Base-by-base conservation (phyloP, 2,329 filamentous ascomycete species). In the Neonectria sp. region DNA sequence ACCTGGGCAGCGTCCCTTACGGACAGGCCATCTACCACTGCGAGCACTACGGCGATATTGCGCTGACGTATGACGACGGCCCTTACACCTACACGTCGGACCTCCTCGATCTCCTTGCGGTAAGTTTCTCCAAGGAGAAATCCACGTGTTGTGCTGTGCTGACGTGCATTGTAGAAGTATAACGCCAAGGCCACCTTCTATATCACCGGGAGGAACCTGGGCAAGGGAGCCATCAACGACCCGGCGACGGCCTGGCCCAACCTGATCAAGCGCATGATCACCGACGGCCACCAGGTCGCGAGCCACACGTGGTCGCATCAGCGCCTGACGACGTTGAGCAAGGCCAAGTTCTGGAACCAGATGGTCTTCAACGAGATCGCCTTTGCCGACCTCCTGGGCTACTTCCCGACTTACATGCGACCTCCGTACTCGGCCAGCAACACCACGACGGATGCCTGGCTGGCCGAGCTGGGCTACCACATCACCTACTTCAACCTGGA, bases 401-500 rank as follows among this genome's bases (percentile, higher is more conserved):
- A 79, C 69, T 81, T 82, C 63, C 82, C 82, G 5, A 82, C 80
- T 0, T 84, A 84, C 74, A 81, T 86, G 79, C 82, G 83, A 1
- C 81, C 84, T 0, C 84, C 84, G 0, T 85, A 84, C 77, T 84
- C 83, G n/a, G 82, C 82, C 35, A 85, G 83, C 74, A 82, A 82
- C 56, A 64, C 64, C 4, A 77, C 70, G 0, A 83, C 81, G 7
- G 81, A 84, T 53, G 78, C 72, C 24, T 78, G 81, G 77, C 73
- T 85, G 48, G 78, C 72, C 15, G 77, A 79, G 29, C 71, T 90
- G 6, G 86, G 86, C n/a, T 90, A 90, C 77, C 86, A 90, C 73
- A 75, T 90, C 73, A 83, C 84, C 31, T 89, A 89, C 79, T 90
- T 89, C 72, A 86, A 89, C 74, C 80, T 91, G 51, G 89, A 91